Conservation (phyloP, 1,284 basidiomycete genomes). For the Ustilago tritici region DNA sequence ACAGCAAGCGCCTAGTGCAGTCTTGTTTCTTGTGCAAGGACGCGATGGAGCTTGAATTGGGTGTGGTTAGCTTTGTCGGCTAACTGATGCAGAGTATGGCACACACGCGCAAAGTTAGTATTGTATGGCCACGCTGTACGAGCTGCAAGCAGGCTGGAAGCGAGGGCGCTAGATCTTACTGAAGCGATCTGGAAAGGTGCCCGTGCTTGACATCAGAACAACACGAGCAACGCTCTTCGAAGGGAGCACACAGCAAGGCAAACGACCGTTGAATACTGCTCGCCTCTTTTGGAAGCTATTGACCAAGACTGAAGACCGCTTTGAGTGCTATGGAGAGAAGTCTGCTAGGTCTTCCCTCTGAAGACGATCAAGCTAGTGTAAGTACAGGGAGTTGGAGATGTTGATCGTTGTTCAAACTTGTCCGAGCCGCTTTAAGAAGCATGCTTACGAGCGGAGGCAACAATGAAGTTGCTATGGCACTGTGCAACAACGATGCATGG, state of each 20-base stretch:
- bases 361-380: too few relatives aligned
- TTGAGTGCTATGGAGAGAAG: too few relatives aligned
- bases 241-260: neutral
- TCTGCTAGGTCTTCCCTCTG: neutral
- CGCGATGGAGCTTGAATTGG: neutral
- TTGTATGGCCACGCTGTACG: neutral
- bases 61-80: conserved; percentile 4
- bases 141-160: conserved; percentile 6
- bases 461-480: neutral
- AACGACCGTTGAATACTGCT: neutral
- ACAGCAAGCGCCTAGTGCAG: neutral
- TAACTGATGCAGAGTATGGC: neutral
- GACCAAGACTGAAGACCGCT: too few relatives aligned
- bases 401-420: neutral
- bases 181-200: neutral
- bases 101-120: neutral
- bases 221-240: neutral
- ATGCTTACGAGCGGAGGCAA: neutral
- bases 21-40: neutral
- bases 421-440: neutral
- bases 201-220: neutral
- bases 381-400: too few relatives aligned
- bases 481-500: conserved; percentile 2
- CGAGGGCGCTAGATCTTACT: conserved; percentile 17
- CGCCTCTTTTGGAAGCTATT: too few relatives aligned